Percentiles rank a stretch among this genome's conserved stretches.
phyloP scores from a whole-genome alignment of 805 yeast species.

The Yamadazyma paraphyllophila region DNA sequence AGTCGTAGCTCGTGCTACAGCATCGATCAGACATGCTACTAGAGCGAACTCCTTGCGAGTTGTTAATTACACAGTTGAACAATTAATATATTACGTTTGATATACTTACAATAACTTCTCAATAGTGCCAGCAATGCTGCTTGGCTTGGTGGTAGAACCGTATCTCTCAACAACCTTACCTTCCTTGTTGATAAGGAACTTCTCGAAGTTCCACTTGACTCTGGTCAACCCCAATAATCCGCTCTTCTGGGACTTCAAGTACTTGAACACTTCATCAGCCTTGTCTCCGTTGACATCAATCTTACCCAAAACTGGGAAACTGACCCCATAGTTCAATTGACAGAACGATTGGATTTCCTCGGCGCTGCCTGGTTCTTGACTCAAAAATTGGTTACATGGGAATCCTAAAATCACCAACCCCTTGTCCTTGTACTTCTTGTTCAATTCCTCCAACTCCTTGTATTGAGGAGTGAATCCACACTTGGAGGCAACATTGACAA shows the following conservation, averaged over 20 bases:
- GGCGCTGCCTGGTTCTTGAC: conserved; percentile 41
- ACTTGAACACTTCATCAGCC: conserved; percentile 78
- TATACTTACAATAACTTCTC: conserved; percentile 50
- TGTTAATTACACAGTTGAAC: no score
- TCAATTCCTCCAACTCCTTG: conserved; percentile 40
- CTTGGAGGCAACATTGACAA: conserved; percentile 44
- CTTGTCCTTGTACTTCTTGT: conserved; percentile 37
- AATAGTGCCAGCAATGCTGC: conserved; percentile 41
- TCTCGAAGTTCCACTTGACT: conserved; percentile 47
- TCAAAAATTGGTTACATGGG: conserved; percentile 45
- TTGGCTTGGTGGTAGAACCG: conserved; percentile 60
- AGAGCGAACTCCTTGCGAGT: no score
- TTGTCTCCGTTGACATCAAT: conserved; percentile 84
- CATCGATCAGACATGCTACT: no score
- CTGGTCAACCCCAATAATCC: conserved; percentile 45
- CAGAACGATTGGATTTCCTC: conserved; percentile 74
- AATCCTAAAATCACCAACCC: conserved; percentile 40
- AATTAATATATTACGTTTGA: no score
- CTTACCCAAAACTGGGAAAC: conserved; percentile 85
- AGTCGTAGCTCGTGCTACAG: no score
- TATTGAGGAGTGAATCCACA: conserved; percentile 47
- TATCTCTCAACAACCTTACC: conserved; percentile 50
- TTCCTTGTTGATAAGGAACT: conserved; percentile 39
- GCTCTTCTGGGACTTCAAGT: conserved; percentile 59
- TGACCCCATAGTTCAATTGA: conserved; percentile 78